Conservation (phyloP, 768 basidiomycete species). For the Sarcodon aspratus region DNA sequence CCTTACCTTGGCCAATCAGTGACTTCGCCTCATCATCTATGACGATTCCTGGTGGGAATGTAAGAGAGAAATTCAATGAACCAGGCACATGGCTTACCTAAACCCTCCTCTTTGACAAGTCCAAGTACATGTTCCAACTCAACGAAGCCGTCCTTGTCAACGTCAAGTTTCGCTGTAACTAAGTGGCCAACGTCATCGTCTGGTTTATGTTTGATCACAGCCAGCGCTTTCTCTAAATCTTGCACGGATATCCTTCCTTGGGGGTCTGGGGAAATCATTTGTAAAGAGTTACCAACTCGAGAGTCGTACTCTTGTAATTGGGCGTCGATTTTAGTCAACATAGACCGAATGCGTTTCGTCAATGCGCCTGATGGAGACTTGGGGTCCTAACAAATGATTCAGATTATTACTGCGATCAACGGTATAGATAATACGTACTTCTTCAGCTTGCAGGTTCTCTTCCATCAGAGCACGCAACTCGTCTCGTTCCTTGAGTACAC, state of each 20-base stretch:
- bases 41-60: constrained; percentile 46
- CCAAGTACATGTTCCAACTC: constrained; percentile 92
- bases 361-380: constrained; percentile 78
- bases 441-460: constrained; percentile 83
- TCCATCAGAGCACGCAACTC: constrained; percentile 89
- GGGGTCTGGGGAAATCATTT: constrained; percentile 76
- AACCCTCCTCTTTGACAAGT: constrained; percentile 77
- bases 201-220: constrained; percentile 89
- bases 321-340: constrained; percentile 91
- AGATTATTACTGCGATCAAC: constrained; percentile 4
- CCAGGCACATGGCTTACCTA: constrained; percentile 35
- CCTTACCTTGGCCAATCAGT: constrained; percentile 73
- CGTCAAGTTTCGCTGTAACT: constrained; percentile 88
- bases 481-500: constrained; percentile 90
- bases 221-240: constrained; percentile 83
- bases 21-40: constrained; percentile 79
- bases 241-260: constrained; percentile 84
- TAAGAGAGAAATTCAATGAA: neutral
- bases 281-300: constrained; percentile 73
- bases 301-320: constrained; percentile 90
- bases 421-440: constrained; percentile 32
- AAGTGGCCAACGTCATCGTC: constrained; percentile 81
- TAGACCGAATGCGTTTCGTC: constrained; percentile 89
- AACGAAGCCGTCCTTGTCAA: constrained; percentile 92
- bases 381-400: constrained; percentile 41